Percentiles rank a stretch among this genome's conserved stretches.
These are phyloP conservation scores for Leccinum rimulosum DNA, from an alignment of 768 basidiomycete species.

Conservation along the genomic window DNA sequence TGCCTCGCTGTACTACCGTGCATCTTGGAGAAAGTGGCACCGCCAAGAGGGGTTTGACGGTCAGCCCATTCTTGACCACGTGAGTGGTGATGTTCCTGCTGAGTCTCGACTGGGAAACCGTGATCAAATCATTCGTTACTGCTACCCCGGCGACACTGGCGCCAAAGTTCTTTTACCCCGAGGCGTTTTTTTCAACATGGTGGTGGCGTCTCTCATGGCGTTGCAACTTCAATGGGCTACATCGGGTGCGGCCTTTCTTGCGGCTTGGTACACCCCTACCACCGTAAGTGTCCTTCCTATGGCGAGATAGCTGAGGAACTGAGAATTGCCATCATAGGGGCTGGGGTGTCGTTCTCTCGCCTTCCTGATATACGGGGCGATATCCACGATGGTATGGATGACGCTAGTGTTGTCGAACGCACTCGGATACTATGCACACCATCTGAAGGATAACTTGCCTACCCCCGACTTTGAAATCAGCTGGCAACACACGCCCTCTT, in stretches of 20 bases:
- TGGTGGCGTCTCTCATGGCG: slow-evolving; percentile 29
- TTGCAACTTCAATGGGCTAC: slow-evolving; percentile 36
- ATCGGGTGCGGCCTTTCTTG: slow-evolving; percentile 26
- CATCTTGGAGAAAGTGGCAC: slow-evolving; percentile 11
- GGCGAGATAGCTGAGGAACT: neutral
- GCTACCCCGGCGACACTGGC: slow-evolving; percentile 1
- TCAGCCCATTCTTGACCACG: neutral
- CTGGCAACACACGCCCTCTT: neutral
- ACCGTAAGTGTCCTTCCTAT: slow-evolving; percentile 6
- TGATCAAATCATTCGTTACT: slow-evolving; percentile 22
- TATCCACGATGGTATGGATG: slow-evolving; percentile 32
- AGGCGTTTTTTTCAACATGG: slow-evolving; percentile 23
- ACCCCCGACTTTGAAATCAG: neutral
- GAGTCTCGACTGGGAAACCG: slow-evolving; percentile 19
- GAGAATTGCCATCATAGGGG: slow-evolving; percentile 9
- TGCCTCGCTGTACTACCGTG: slow-evolving; percentile 16
- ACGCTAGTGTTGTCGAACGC: slow-evolving; percentile 29
- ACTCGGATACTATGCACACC: slow-evolving; percentile 20
- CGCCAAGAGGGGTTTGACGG: slow-evolving; percentile 3
- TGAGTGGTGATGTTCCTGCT: slow-evolving; percentile 1
- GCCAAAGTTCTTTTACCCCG: slow-evolving; percentile 17
- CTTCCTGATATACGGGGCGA: slow-evolving; percentile 30
- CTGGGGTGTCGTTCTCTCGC: slow-evolving; percentile 35
- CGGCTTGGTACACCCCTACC: slow-evolving; percentile 32
- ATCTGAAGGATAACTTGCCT: neutral